Conservation (phyloP, 192 early-diverging fungal genomes). For the Backusella westeae region DNA sequence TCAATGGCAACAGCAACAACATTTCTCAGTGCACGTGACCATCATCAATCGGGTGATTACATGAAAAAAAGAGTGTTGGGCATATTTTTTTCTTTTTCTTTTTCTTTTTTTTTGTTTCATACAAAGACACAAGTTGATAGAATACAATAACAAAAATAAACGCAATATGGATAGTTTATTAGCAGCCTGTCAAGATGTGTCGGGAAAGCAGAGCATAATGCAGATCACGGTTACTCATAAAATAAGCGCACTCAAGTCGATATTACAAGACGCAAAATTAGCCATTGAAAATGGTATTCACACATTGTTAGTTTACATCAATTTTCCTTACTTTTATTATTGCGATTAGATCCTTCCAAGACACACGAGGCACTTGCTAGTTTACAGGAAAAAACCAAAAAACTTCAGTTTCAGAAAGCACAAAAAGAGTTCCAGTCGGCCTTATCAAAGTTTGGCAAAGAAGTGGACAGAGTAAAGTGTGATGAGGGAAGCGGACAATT, state of each 20-base stretch:
- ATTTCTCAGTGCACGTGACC: background rate
- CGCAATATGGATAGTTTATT: constrained; percentile 6
- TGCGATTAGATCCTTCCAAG: constrained; percentile 14
- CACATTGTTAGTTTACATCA: background rate
- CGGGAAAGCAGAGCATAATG: background rate
- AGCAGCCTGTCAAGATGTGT: constrained; percentile 1
- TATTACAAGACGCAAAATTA: background rate
- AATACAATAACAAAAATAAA: background rate
- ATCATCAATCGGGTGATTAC: background rate
- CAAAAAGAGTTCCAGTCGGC: constrained; percentile 64
- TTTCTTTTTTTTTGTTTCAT: background rate
- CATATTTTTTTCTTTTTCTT: background rate
- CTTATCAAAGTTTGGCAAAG: constrained; percentile 69
- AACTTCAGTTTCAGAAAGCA: constrained; percentile 40
- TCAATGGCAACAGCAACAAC: no score
- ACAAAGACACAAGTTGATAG: background rate
- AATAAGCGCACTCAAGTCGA: background rate
- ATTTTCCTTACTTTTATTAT: background rate
- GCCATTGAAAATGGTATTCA: background rate
- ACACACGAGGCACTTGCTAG: background rate
- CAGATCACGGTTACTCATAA: background rate
- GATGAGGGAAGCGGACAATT: background rate
- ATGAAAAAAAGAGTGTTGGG: background rate
- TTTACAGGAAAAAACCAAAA: constrained; percentile 16
- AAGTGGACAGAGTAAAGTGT: constrained; percentile 62